Conservation (phyloP, 2,329 filamentous ascomycete species). For the Aspergillus eucalypticola region DNA sequence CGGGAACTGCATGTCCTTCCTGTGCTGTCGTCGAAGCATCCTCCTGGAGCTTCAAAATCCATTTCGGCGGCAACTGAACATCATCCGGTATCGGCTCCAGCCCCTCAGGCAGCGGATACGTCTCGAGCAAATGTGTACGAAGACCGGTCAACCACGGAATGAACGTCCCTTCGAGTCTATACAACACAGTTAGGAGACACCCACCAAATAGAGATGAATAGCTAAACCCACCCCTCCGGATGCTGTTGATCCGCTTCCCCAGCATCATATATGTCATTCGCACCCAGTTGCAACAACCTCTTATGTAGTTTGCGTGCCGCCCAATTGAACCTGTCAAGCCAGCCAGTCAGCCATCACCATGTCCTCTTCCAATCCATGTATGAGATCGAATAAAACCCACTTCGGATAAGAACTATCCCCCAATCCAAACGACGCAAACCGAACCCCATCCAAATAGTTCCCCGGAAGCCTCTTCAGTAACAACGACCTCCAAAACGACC, state of each 20-base stretch:
- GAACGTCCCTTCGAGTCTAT: slow-evolving; percentile 77
- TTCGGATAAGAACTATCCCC: slow-evolving; percentile 94
- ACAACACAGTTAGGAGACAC: neutral
- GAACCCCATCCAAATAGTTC: slow-evolving; percentile 66
- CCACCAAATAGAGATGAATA: slow-evolving; percentile 13
- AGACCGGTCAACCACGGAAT: slow-evolving; percentile 74
- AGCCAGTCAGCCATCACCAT: slow-evolving; percentile 8
- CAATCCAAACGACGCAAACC: slow-evolving; percentile 84
- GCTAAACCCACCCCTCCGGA: slow-evolving; percentile 70
- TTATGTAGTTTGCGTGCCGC: slow-evolving; percentile 85
- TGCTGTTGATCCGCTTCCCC: slow-evolving; percentile 94
- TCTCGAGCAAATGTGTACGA: slow-evolving; percentile 63
- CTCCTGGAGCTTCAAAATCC: slow-evolving; percentile 49
- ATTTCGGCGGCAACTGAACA: slow-evolving; percentile 74
- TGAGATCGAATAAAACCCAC: slow-evolving; percentile 49
- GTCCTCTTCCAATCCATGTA: no score
- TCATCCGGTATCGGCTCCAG: slow-evolving; percentile 71
- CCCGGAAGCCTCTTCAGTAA: slow-evolving; percentile 74
- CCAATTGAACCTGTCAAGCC: slow-evolving; percentile 74
- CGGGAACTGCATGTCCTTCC: neutral
- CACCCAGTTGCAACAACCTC: slow-evolving; percentile 79
- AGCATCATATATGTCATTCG: slow-evolving; percentile 69
- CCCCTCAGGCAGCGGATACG: slow-evolving; percentile 69
- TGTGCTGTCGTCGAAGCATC: neutral
- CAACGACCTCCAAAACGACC: slow-evolving; percentile 80